Percentiles rank a stretch among this genome's conserved stretches.
phyloP scores from a whole-genome alignment of 129 eudicot genomes.

The Centella asiatica region DNA sequence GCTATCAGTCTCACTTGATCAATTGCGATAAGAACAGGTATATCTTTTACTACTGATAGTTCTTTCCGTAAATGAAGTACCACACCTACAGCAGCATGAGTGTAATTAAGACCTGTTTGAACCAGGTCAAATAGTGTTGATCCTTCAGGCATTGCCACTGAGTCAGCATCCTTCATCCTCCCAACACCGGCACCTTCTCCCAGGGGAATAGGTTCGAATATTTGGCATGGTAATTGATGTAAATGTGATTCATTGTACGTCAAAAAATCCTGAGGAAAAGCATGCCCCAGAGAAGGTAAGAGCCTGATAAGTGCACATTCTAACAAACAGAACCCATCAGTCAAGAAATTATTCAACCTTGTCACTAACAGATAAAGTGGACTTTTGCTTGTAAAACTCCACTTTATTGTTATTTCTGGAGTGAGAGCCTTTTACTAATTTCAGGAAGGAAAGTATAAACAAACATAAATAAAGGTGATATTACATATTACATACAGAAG shows the following conservation, averaged over 20 bases:
- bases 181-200: constrained; percentile 99
- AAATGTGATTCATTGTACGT: constrained; percentile 50
- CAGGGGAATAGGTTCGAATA: constrained; percentile 68
- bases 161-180: constrained; percentile 59
- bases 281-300: constrained; percentile 5
- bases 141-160: constrained; percentile 61
- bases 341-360: not conserved
- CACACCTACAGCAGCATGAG: constrained; percentile 92
- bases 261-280: constrained; percentile 64
- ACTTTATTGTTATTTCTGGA: too few species aligned
- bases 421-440: too few species aligned
- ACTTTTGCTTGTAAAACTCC: too few species aligned
- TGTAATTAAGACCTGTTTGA: constrained; percentile 53
- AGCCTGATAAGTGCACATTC: not conserved
- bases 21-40: constrained; percentile 79
- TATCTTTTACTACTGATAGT: constrained; percentile 57
- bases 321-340: not conserved
- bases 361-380: too few species aligned
- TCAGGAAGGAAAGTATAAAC: too few species aligned
- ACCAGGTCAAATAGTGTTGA: constrained; percentile 69
- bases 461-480: too few species aligned
- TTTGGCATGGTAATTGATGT: constrained; percentile 53
- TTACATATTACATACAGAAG: too few species aligned
- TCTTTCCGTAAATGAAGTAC: constrained; percentile 85
- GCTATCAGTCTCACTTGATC: constrained; percentile 61